Base-by-base conservation (phyloP, 2,329 filamentous ascomycete species). In the Aspergillus persii region DNA sequence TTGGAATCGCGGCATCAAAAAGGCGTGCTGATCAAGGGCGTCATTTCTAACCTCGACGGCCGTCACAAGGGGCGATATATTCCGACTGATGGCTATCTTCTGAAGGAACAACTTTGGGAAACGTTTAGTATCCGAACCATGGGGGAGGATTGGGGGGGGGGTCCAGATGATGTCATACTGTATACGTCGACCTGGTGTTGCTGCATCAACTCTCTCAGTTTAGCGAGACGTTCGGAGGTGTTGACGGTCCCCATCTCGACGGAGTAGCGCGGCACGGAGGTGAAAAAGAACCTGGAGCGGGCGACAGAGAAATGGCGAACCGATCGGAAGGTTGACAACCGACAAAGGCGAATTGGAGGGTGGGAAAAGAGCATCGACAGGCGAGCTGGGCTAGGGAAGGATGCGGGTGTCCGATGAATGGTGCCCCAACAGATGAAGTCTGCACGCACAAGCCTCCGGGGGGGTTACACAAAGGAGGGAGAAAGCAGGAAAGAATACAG, bases 31-130 rank as follows among this genome's bases (percentile, higher is more conserved):
- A 36, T 50, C 33, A 39, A 50, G 55, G 51, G 48, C 53, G 56
- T 11, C 29, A 44, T 60, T 23, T 60, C 74, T 76, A 67, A 86
- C 84, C 84, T 85, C 95, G 88, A 66, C 95, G 88, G 61, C 85
- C 93, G 80, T 99, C 95, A 74, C 92, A 96, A n/a, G 89, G 88
- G 53, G 95, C 95, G 75, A 97, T 97, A 77, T 99, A 99, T 80
- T 99, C 95, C 66, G 94, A 98, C 67, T 94, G 91, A 75, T 99
- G 95, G 73, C 91, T 94, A 75, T 99, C 95, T 84, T 98, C 95
- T 36, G 94, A 97, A 0, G 95, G 95, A 6, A 98, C 86, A 72
- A 99, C 94, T 98, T n/a, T 73, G 61, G 53, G 56, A 56, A 66
- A 66, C 62, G 49, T 65, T 71, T 67, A 83, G 78, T 69, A 64